A percentile compares a stretch with the other conserved stretches of the same genome.
phyloP scores from a whole-genome alignment of 352 stramenopile genomes.

The Phytophthora cryptogea region DNA sequence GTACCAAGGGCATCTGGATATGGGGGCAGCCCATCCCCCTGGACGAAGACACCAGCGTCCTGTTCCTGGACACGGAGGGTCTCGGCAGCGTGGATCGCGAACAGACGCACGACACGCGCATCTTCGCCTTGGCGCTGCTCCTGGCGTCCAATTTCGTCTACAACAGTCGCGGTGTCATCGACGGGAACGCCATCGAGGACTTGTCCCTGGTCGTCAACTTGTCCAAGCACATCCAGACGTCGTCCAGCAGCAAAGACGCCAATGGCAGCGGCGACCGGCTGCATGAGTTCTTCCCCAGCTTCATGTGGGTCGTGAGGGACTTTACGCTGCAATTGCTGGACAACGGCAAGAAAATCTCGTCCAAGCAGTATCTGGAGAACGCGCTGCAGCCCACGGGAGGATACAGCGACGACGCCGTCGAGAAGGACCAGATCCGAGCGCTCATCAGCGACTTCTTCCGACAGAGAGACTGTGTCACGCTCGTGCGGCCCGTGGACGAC shows the following conservation, averaged over 20 bases:
- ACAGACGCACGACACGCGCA: conserved; percentile 90
- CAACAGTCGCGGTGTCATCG: conserved; percentile 91
- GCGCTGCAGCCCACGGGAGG: conserved; percentile 80
- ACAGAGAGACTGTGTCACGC: conserved; percentile 88
- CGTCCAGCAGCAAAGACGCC: conserved; percentile 36
- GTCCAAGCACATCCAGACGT: conserved; percentile 90
- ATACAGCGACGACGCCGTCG: conserved; percentile 75
- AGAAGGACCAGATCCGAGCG: conserved; percentile 83
- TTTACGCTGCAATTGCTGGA: conserved; percentile 89
- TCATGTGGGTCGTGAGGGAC: conserved; percentile 91
- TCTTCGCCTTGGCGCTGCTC: conserved; percentile 89
- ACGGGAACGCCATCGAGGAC: conserved; percentile 89
- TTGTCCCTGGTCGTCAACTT: conserved; percentile 92
- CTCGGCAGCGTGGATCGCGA: conserved; percentile 81
- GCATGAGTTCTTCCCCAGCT: conserved; percentile 86
- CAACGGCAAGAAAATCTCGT: conserved; percentile 86
- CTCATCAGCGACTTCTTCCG: conserved; percentile 85
- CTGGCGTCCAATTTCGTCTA: conserved; percentile 90
- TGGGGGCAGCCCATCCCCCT: conserved; percentile 82
- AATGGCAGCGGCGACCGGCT: conserved; percentile 41
- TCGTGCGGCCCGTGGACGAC: conserved; percentile 88
- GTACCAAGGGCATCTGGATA: conserved; percentile 93
- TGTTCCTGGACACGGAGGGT: conserved; percentile 92
- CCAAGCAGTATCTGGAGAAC: conserved; percentile 90
- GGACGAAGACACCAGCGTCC: conserved; percentile 66